phyloP scores from a whole-genome alignment of 345 rosid species.

The Iberis pinnata region DNA sequence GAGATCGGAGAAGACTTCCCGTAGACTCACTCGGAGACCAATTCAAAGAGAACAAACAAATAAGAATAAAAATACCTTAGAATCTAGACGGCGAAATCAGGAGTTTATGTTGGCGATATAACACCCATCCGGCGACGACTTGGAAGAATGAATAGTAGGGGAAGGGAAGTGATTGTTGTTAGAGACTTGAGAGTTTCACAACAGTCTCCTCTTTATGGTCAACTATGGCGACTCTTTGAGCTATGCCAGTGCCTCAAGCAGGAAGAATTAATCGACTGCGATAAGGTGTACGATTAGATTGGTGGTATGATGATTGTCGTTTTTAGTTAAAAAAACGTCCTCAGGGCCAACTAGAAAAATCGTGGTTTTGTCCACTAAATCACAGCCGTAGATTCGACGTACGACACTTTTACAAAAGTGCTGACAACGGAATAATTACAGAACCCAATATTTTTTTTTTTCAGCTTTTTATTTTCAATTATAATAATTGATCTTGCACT shows the following conservation, averaged over 20 bases:
- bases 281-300: conserved; percentile 5
- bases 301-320: conserved; percentile 17
- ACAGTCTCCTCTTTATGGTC: conserved; percentile 19
- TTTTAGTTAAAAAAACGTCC: not conserved
- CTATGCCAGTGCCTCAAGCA: conserved; percentile 7
- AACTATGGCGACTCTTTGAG: conserved; percentile 30
- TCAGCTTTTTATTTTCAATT: no score
- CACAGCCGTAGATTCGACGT: conserved; percentile 17
- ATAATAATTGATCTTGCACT: no score
- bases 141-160: no score
- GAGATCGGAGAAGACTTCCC: conserved; percentile 2
- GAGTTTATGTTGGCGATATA: not conserved
- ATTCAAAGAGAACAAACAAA: not conserved
- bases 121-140: no score
- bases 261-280: not conserved
- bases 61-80: not conserved
- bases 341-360: conserved; percentile 1
- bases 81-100: not conserved
- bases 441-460: no score
- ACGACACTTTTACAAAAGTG: no score
- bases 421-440: no score
- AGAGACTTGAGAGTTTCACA: not conserved
- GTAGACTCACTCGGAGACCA: not conserved
- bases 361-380: not conserved
- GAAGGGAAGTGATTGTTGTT: not conserved